Conservation (phyloP, 2,329 filamentous ascomycete genomes). For the Fusarium oligoseptatum region DNA sequence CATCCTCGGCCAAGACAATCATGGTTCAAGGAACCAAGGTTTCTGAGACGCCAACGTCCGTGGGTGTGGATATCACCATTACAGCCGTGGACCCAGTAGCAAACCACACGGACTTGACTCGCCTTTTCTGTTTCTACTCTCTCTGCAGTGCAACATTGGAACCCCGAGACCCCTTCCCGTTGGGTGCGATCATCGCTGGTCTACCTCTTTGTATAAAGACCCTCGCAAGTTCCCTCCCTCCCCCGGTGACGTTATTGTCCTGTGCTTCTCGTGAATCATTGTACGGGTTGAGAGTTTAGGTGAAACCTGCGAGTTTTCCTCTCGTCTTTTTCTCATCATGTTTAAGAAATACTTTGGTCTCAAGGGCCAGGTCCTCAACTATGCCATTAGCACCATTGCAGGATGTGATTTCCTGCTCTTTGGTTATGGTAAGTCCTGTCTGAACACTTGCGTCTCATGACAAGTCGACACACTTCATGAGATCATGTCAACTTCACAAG, state of each 20-base stretch:
- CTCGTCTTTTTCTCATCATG: slow-evolving; percentile 38
- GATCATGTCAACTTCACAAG: neutral
- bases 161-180: slow-evolving; percentile 8
- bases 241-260: neutral
- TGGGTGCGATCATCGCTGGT: slow-evolving; percentile 5
- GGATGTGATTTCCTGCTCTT: slow-evolving; percentile 78
- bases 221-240: slow-evolving; percentile 9
- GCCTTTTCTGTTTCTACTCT: slow-evolving; percentile 1
- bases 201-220: slow-evolving; percentile 36
- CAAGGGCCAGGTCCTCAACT: slow-evolving; percentile 73
- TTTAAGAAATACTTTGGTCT: slow-evolving; percentile 71
- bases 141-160: slow-evolving; percentile 28
- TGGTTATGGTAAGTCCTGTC: slow-evolving; percentile 61
- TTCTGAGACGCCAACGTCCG: slow-evolving; percentile 22
- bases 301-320: slow-evolving; percentile 1
- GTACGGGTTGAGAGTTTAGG: slow-evolving; percentile 3
- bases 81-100: slow-evolving; percentile 30
- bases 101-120: slow-evolving; percentile 32
- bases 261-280: slow-evolving; percentile 2
- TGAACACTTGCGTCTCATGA: neutral
- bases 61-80: slow-evolving; percentile 28
- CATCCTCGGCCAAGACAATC: slow-evolving; percentile 3
- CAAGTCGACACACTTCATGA: neutral
- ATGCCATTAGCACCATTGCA: slow-evolving; percentile 78
- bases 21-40: slow-evolving; percentile 17